These are phyloP conservation scores for Saccharomyces pastorianus DNA, from an alignment of 1,139 yeast species.

Conservation along the genomic window DNA sequence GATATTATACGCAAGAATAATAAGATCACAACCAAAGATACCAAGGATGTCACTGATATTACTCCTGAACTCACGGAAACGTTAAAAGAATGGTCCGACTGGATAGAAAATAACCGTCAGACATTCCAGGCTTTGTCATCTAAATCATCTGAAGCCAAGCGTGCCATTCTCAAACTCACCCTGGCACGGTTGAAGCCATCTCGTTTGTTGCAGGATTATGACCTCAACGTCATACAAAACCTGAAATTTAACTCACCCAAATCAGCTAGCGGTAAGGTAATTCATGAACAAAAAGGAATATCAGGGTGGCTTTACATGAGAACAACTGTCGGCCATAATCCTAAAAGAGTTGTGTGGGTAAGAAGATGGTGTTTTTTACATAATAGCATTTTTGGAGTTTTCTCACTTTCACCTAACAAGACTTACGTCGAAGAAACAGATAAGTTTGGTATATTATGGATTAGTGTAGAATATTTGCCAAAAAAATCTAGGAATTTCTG, in stretches of 20 bases:
- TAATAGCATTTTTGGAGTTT: constrained; percentile 75
- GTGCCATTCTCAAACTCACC: constrained; percentile 56
- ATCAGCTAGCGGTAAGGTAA: constrained; percentile 18
- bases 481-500: constrained; percentile 76
- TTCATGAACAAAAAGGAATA: constrained; percentile 2
- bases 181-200: constrained; percentile 51
- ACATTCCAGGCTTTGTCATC: constrained; percentile 36
- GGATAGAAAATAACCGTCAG: constrained; percentile 30
- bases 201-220: constrained; percentile 48
- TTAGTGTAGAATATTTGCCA: constrained; percentile 52
- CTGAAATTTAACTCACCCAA: constrained; percentile 19
- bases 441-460: constrained; percentile 69
- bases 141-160: constrained; percentile 50
- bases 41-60: constrained; percentile 8
- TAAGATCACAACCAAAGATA: constrained; percentile 15
- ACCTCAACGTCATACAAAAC: constrained; percentile 37
- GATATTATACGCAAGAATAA: constrained; percentile 14
- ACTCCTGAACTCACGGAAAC: constrained; percentile 22
- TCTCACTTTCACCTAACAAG: constrained; percentile 58
- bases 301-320: constrained; percentile 86
- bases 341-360: constrained; percentile 68
- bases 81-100: constrained; percentile 29
- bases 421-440: constrained; percentile 85
- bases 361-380: constrained; percentile 83
- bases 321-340: constrained; percentile 43